Conservation (phyloP, 2,329 filamentous ascomycete genomes). For the Colletotrichum australisinense region DNA sequence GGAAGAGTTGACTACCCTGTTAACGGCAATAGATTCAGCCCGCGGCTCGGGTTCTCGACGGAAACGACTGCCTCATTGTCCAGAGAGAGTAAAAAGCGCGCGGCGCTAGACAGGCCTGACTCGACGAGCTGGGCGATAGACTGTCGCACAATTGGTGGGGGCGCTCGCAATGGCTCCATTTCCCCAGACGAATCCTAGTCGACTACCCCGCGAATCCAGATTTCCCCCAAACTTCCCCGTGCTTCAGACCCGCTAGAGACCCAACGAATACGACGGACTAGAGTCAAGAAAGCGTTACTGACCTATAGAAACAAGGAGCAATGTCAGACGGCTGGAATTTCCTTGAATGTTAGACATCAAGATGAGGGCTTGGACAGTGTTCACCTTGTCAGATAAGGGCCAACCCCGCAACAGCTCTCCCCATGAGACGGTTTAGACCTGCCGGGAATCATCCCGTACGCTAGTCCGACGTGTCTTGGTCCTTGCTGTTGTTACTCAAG, state of each 20-base stretch:
- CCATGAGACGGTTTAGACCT: background rate
- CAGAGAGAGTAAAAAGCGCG: background rate
- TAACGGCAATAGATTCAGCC: background rate
- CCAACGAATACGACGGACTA: background rate
- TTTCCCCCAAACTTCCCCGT: conserved; percentile 1
- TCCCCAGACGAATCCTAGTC: conserved; percentile 13
- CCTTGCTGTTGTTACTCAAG: background rate
- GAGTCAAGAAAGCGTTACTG: background rate
- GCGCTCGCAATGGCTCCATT: background rate
- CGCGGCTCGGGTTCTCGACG: background rate
- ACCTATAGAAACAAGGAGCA: background rate
- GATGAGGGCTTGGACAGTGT: background rate
- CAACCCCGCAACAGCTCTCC: background rate
- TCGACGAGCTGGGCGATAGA: background rate
- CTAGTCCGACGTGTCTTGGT: background rate
- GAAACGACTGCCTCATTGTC: background rate
- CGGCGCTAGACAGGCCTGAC: background rate
- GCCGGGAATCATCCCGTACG: background rate
- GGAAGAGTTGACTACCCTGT: background rate
- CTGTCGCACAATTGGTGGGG: background rate
- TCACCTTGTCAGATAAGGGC: background rate
- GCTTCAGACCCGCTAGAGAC: background rate
- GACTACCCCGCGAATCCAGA: conserved; percentile 7
- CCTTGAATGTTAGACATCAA: background rate
- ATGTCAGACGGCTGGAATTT: background rate